Base-by-base conservation (phyloP, 257 asterid genomes). In the Eustoma russellianum region DNA sequence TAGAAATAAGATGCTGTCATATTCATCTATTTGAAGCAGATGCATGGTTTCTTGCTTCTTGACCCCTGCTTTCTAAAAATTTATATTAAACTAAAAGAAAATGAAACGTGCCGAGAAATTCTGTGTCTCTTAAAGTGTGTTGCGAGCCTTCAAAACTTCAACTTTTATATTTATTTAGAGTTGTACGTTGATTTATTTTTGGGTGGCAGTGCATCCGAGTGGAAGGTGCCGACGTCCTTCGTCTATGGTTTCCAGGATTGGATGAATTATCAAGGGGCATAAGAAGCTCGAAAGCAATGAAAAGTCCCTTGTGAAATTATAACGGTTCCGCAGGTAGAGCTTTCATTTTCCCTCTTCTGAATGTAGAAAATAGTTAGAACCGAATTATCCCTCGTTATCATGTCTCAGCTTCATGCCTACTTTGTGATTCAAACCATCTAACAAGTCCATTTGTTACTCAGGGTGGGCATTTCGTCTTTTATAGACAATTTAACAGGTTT, bases 151-250 rank as follows among this genome's bases (percentile, higher is more conserved):
- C 30, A 24, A 24, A 24, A 24, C 30, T 24, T n/a, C 30, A 24
- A 24, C 30, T 24, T 24, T 2, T 24, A 24, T 24, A 4, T 24
- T 24, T 4, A 24, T 24, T 24, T 38, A 38, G 43, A 38, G 43
- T 38, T 38, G 9, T 8, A 7, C 7, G 3, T 11, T 38, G 12
- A 38, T 38, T 38, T 38, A 11, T 5, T 35, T 53, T 38, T 68
- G 57, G 40, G 17, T 57, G 73, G 63, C 79, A 86, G 95, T 62
- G 90, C 88, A 19, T 66, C 91, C 1, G 93, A 83, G 17, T 86
- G 90, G 93, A 86, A 79, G 73, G 93, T 86, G 59, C 91, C 95
- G 6, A 86, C 88, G 5, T 61, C 93, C 30, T 86, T 86, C 70
- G 83, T 86, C n/a, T 86, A 86, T 57, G 95, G 95, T 44, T 12